Conservation (phyloP, 805 yeast genomes). For the Ogataea ramenticola region DNA sequence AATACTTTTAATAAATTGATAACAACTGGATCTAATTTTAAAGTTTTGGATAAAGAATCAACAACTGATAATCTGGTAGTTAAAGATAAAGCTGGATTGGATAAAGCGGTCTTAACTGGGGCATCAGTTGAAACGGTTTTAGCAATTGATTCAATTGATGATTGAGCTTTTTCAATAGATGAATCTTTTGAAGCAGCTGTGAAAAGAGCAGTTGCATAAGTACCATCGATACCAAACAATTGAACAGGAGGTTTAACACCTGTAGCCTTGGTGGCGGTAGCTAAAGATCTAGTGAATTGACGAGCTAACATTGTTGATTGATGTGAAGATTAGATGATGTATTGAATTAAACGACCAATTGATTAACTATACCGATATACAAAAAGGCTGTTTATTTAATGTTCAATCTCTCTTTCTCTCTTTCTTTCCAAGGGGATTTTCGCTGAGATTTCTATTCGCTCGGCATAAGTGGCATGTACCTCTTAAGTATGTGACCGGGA, state of each 20-base stretch:
- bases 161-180: constrained; percentile 53
- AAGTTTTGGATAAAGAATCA: constrained; percentile 41
- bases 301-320: constrained; percentile 45
- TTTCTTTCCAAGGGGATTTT: constrained; percentile 1
- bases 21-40: constrained; percentile 59
- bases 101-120: constrained; percentile 52
- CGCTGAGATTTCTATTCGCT: constrained; percentile 17
- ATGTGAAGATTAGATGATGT: too few relatives aligned
- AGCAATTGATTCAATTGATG: constrained; percentile 62
- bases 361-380: too few relatives aligned
- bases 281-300: constrained; percentile 63
- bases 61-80: constrained; percentile 70
- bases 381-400: too few relatives aligned
- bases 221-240: constrained; percentile 92
- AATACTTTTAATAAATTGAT: constrained; percentile 76
- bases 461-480: constrained; percentile 17
- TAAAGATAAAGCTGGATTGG: constrained; percentile 78
- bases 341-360: too few relatives aligned
- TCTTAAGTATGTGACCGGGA: too few relatives aligned
- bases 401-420: too few relatives aligned
- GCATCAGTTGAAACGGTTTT: constrained; percentile 53
- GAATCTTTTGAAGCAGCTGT: constrained; percentile 84
- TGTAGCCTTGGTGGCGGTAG: constrained; percentile 46
- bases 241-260: constrained; percentile 81
- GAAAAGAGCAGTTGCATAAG: constrained; percentile 93